Conservation (phyloP, 768 basidiomycete genomes). For the Boletus sp. region DNA sequence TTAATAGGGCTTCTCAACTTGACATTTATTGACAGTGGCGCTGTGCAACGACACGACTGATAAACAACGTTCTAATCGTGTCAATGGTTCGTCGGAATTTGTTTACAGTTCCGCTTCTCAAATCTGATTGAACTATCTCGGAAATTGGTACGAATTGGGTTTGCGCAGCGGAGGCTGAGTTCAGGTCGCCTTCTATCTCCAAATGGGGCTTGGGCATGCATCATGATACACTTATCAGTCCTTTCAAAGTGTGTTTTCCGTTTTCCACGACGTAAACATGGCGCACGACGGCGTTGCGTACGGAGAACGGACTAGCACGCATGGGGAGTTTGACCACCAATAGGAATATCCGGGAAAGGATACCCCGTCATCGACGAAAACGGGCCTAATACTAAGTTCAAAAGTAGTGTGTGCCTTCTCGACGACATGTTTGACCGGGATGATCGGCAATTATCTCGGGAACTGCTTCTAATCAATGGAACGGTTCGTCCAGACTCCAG, state of each 20-base stretch:
- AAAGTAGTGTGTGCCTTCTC: neutral
- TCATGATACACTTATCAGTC: constrained; percentile 13
- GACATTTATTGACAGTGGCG: constrained; percentile 28
- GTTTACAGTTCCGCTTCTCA: constrained; percentile 18
- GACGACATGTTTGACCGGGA: constrained; percentile 1
- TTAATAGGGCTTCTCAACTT: neutral
- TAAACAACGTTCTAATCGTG: constrained; percentile 16
- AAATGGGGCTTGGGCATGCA: constrained; percentile 8
- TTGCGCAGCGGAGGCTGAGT: constrained; percentile 20
- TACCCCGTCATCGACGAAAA: neutral
- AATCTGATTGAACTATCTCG: constrained; percentile 22
- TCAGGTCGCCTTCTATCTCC: constrained; percentile 23
- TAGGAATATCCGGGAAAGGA: constrained; percentile 6
- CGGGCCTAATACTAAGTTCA: neutral
- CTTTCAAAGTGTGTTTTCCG: neutral
- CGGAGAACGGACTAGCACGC: neutral
- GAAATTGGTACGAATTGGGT: constrained; percentile 26
- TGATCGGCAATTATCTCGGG: constrained; percentile 2
- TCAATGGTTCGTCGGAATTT: constrained; percentile 22
- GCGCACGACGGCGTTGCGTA: neutral
- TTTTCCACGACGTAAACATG: constrained; percentile 26
- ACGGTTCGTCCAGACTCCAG: neutral
- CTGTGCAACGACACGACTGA: constrained; percentile 12
- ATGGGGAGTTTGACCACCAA: constrained; percentile 5
- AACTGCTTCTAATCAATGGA: constrained; percentile 22